These are phyloP conservation scores for Acanthamoeba triangularis DNA, from an alignment of 208 protist species.

Conservation along the genomic window DNA sequence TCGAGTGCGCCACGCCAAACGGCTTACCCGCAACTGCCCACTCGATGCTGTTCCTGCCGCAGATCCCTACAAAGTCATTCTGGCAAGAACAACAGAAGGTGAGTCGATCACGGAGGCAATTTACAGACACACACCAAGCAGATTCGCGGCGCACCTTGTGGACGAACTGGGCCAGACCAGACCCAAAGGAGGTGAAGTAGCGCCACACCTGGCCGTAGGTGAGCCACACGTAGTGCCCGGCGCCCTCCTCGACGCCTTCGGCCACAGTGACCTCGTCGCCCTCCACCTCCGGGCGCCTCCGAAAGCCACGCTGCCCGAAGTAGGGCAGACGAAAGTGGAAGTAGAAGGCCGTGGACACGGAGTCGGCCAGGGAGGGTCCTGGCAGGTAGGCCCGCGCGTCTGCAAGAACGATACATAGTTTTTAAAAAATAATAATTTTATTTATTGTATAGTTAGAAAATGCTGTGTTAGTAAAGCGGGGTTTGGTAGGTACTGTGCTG, in stretches of 20 bases:
- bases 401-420: neutral
- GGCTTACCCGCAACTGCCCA: slow-evolving; percentile 7
- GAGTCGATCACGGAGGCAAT: neutral
- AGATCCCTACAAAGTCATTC: slow-evolving; percentile 17
- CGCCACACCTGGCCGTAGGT: slow-evolving; percentile 20
- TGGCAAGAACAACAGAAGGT: neutral
- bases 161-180: neutral
- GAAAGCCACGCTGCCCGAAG: slow-evolving; percentile 9
- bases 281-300: neutral
- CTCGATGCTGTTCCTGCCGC: slow-evolving; percentile 44
- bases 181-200: neutral
- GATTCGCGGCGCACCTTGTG: neutral
- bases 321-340: neutral
- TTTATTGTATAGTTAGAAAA: neutral
- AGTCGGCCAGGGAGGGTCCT: neutral
- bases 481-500: neutral
- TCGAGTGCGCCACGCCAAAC: neutral
- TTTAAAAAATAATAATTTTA: neutral
- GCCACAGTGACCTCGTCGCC: neutral
- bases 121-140: no score
- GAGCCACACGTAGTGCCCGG: slow-evolving; percentile 38
- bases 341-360: neutral
- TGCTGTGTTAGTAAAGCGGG: neutral
- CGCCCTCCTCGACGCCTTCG: neutral
- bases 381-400: slow-evolving; percentile 33